A percentile compares a stretch with the other conserved stretches of the same genome.
Evolutionary conservation across 129 eudicot species (phyloP).

Genomic region (Pittosporum tobira): DNA sequence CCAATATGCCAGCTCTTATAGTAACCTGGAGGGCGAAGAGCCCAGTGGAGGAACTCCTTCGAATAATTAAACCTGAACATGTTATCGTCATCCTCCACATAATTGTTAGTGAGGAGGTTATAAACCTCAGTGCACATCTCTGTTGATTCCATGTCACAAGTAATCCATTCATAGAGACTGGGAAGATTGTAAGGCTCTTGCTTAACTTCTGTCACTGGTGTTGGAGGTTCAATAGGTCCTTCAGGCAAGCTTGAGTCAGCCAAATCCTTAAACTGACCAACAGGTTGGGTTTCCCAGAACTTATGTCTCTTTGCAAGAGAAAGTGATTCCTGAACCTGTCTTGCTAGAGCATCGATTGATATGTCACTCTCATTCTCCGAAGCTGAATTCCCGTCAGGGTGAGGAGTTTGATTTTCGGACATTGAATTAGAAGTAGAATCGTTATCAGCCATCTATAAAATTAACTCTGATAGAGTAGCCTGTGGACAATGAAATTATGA

Average conservation of each 20-base stretch:
- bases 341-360: conserved; percentile 26
- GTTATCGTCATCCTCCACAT: conserved; percentile 64
- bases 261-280: conserved; percentile 55
- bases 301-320: conserved; percentile 41
- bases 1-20: conserved; percentile 59
- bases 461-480: conserved; percentile 3
- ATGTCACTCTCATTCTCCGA: conserved; percentile 23
- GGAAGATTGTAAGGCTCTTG: conserved; percentile 63
- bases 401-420: conserved; percentile 21
- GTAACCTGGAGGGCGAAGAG: conserved; percentile 55
- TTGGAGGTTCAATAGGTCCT: conserved; percentile 51
- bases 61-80: conserved; percentile 62
- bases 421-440: conserved; percentile 18
- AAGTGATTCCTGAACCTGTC: conserved; percentile 44
- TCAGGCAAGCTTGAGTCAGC: conserved; percentile 39
- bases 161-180: conserved; percentile 47
- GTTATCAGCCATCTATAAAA: conserved; percentile 36
- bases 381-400: conserved; percentile 23
- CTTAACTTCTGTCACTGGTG: conserved; percentile 47
- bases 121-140: conserved; percentile 56
- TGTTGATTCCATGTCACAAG: conserved; percentile 48
- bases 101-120: conserved; percentile 43
- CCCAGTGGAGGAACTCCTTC: conserved; percentile 56
- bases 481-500: conserved; percentile 2
- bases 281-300: conserved; percentile 70